Base-by-base conservation (phyloP, 169 alveolate genomes). In the Cryptosporidium parvum region DNA sequence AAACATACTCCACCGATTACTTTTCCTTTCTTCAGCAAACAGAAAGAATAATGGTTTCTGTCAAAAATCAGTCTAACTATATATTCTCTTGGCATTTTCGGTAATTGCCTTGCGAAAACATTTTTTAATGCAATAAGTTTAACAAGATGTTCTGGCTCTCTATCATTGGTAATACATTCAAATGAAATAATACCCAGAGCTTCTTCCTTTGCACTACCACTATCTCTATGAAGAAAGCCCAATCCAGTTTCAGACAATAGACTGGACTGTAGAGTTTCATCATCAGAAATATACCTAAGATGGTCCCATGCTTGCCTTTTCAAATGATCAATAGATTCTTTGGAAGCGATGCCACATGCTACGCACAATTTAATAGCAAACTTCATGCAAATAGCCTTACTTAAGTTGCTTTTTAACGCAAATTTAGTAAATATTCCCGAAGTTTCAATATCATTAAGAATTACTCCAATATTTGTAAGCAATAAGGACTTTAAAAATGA, bases 41-140 rank as follows among this genome's bases (percentile, higher is more conserved):
- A 95, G 96, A 97, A 97, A 10, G 99, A 95, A 93, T 97, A 98
- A 87, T 98, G 99, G 61, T 95, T 95, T 56, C 99, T 86, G 92
- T 98, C 99, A 86, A 98, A 96, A 23, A 97, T 98, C 26, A 98
- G 94, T 69, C 99, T 94, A 9, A 97, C 99, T 37, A 98, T 98
- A 93, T 98, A 98, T 86, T 97, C 99, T 85, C 99, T 94, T 42
- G 99, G 99, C 99, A 98, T 98, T 92, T 97, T 97, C 8, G 99
- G 99, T 26, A 98, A 95, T 89, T 98, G 98, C 42, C 98, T 96
- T 18, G 99, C 96, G 72, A 97, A 97, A 21, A 97, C 97, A 84
- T 97, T 97, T 92, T 97, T 98, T 29, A 97, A 94, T 18, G 98
- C 97, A 37, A 97, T 96, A 35, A 98, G 92, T 62, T 95, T 93